Percentiles rank a stretch among this genome's conserved stretches.
Conservation (phyloP, 371 early-diverging fungal species). For the Haplosporangium sp. region DNA sequence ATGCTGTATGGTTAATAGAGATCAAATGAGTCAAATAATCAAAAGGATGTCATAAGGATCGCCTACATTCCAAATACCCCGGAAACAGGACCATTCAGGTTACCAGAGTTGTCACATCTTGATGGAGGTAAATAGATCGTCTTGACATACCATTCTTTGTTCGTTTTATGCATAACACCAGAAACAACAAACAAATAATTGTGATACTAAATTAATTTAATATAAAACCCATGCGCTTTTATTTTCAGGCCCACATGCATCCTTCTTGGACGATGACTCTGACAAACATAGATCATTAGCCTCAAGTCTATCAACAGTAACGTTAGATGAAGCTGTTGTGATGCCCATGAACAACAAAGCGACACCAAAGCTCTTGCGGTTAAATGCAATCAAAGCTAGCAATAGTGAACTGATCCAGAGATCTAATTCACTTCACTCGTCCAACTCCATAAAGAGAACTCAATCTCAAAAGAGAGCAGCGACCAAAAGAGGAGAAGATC, state of each 20-base stretch:
- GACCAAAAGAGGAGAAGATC: neutral
- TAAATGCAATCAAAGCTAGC: conserved; percentile 29
- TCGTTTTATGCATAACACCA: neutral
- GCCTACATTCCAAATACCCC: conserved; percentile 24
- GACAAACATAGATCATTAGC: conserved; percentile 41
- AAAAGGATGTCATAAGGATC: conserved; percentile 29
- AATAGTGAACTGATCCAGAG: conserved; percentile 45
- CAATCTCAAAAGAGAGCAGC: conserved; percentile 19
- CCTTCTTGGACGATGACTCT: conserved; percentile 21
- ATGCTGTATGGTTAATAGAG: neutral
- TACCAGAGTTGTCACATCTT: conserved; percentile 17
- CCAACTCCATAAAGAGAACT: conserved; percentile 40
- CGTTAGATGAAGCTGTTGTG: conserved; percentile 33
- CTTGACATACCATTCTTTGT: neutral
- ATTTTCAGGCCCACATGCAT: conserved; percentile 24
- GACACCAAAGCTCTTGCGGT: conserved; percentile 32
- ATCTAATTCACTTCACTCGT: conserved; percentile 40
- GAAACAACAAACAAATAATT: neutral
- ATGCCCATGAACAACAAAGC: conserved; percentile 32
- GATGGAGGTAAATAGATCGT: conserved; percentile 15
- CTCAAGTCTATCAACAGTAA: conserved; percentile 32
- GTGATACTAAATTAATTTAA: neutral
- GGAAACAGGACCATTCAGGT: conserved; percentile 5
- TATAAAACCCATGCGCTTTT: neutral
- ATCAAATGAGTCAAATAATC: neutral